Evolutionary conservation across 805 yeast species (phyloP).

Genomic region (Candida orba): DNA sequence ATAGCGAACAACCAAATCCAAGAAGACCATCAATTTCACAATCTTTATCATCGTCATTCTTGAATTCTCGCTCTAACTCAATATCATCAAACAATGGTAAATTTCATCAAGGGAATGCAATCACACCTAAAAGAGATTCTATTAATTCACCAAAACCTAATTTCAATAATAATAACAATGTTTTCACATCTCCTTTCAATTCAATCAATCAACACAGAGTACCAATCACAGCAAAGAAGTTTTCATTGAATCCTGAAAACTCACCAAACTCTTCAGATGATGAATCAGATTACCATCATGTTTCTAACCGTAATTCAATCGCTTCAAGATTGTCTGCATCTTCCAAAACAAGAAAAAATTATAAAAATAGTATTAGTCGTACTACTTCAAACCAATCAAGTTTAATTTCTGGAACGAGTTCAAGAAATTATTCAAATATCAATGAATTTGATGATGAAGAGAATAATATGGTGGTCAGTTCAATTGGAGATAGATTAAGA

Average conservation of each 20-base stretch:
- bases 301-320: slow-evolving; percentile 12
- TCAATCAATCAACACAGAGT: slow-evolving; percentile 12
- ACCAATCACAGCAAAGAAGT: slow-evolving; percentile 14
- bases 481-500: slow-evolving; percentile 29
- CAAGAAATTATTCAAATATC: slow-evolving; percentile 3
- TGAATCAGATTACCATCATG: slow-evolving; percentile 17
- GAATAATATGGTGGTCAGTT: slow-evolving; percentile 25
- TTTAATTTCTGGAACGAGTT: slow-evolving; percentile 7
- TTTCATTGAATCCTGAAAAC: slow-evolving; percentile 14
- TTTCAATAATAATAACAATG: not conserved
- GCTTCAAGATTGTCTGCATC: slow-evolving; percentile 8
- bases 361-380: slow-evolving; percentile 1
- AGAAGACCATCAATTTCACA: slow-evolving; percentile 55
- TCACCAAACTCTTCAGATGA: slow-evolving; percentile 24
- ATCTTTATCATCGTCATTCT: slow-evolving; percentile 30
- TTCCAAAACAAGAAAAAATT: slow-evolving; percentile 3
- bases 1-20: slow-evolving; percentile 45
- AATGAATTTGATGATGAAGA: slow-evolving; percentile 14
- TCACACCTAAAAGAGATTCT: slow-evolving; percentile 20
- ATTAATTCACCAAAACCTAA: slow-evolving; percentile 3
- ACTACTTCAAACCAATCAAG: slow-evolving; percentile 14
- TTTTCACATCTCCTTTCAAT: slow-evolving; percentile 30
- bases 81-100: slow-evolving; percentile 9
- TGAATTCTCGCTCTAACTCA: slow-evolving; percentile 19
- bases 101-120: slow-evolving; percentile 12